Evolutionary conservation across 139 green algal genomes (phyloP).

Genomic region (Coccomyxa sp.): DNA sequence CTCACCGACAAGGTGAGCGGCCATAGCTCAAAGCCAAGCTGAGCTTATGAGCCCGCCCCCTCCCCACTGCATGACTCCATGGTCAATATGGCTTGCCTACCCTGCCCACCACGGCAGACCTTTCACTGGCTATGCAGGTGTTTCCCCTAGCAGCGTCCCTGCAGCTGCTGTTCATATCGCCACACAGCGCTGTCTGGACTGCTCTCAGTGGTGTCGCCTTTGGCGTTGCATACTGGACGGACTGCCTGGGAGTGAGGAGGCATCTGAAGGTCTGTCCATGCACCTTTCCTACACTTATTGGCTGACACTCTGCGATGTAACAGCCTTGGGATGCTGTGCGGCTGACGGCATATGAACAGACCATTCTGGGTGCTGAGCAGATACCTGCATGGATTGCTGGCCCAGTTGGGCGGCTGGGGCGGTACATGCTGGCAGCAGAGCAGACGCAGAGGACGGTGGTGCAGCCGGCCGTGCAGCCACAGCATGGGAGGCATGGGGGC

Average conservation of each 20-base stretch:
- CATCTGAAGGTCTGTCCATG: neutral
- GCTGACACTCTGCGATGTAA: no score
- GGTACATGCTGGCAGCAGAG: no score
- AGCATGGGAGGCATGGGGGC: no score
- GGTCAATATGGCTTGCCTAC: neutral
- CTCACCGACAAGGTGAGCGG: conserved; percentile 55
- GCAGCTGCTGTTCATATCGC: conserved; percentile 46
- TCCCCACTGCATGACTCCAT: conserved; percentile 40
- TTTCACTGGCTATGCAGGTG: neutral
- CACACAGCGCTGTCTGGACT: conserved; percentile 7
- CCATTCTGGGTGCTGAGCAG: no score
- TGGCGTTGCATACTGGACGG: neutral
- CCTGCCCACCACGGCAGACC: neutral
- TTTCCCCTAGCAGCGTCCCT: conserved; percentile 17
- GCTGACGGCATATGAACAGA: no score
- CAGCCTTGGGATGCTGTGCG: no score
- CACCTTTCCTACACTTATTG: neutral
- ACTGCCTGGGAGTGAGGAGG: neutral
- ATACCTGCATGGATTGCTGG: no score
- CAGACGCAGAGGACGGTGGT: no score
- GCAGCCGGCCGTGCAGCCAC: no score
- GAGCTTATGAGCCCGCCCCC: no score
- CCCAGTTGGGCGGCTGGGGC: no score
- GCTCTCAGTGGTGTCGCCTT: neutral
- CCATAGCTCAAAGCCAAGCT: neutral